These are phyloP conservation scores for Vickermania spadyakhi DNA, from an alignment of 208 protist species.

Conservation along the genomic window DNA sequence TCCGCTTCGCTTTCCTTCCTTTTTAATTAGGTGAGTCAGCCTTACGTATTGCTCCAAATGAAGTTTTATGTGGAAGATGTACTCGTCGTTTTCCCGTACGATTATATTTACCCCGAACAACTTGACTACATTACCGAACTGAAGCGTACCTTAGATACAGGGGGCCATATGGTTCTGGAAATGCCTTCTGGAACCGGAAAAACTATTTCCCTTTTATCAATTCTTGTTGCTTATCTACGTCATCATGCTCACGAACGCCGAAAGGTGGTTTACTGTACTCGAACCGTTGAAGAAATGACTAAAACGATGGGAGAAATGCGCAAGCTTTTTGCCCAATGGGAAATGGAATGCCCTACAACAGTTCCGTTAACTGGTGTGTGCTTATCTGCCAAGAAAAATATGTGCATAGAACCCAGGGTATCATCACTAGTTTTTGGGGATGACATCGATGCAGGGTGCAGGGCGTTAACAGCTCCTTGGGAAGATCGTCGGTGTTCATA, in stretches of 20 bases:
- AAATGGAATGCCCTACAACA: constrained; percentile 33
- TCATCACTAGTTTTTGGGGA: constrained; percentile 41
- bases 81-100: constrained; percentile 97
- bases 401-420: constrained; percentile 94
- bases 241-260: constrained; percentile 86
- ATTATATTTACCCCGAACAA: constrained; percentile 99
- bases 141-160: constrained; percentile 89
- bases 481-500: constrained; percentile 56
- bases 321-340: constrained; percentile 75
- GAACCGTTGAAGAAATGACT: constrained; percentile 98
- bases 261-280: constrained; percentile 99
- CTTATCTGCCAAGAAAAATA: constrained; percentile 90
- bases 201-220: constrained; percentile 97
- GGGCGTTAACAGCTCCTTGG: constrained; percentile 93
- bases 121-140: constrained; percentile 97
- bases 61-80: constrained; percentile 96
- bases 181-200: constrained; percentile 99
- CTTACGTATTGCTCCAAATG: no score
- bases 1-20: no score
- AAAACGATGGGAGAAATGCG: constrained; percentile 95
- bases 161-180: constrained; percentile 96
- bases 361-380: constrained; percentile 71
- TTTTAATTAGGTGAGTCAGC: no score
- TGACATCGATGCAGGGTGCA: constrained; percentile 93
- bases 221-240: constrained; percentile 93